These are phyloP conservation scores for Middelhovenomyces tepae DNA, from an alignment of 805 yeast genomes.

Conservation along the genomic window DNA sequence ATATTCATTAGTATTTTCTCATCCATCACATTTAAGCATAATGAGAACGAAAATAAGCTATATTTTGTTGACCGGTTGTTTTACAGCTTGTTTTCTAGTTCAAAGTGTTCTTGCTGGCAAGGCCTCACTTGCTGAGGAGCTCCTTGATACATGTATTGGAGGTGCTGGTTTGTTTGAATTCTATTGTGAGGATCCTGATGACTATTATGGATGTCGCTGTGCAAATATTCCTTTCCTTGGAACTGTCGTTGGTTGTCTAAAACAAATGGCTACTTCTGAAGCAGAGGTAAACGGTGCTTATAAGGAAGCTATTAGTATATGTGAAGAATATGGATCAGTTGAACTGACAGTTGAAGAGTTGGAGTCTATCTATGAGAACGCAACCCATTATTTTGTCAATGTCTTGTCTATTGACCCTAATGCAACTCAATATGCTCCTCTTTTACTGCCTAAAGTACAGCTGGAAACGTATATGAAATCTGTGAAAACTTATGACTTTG, in stretches of 20 bases:
- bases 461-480: slow-evolving; percentile 4
- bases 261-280: background rate
- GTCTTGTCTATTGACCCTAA: slow-evolving; percentile 3
- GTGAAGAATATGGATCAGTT: no score
- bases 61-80: no score
- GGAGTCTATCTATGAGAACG: slow-evolving; percentile 4
- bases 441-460: slow-evolving; percentile 5
- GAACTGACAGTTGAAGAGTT: no score
- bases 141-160: no score
- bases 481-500: background rate
- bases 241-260: slow-evolving; percentile 1
- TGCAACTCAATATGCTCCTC: slow-evolving; percentile 3
- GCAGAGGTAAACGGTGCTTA: slow-evolving; percentile 3
- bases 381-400: slow-evolving; percentile 5
- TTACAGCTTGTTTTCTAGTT: no score
- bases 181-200: no score
- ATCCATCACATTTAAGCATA: no score
- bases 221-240: background rate
- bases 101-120: no score
- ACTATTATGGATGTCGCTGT: background rate
- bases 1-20: no score
- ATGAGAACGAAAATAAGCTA: no score
- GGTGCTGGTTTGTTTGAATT: no score
- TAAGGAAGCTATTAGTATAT: background rate
- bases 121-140: no score